These are phyloP conservation scores for Calonectria henricotiae DNA, from an alignment of 2,329 filamentous ascomycete genomes.

Conservation along the genomic window DNA sequence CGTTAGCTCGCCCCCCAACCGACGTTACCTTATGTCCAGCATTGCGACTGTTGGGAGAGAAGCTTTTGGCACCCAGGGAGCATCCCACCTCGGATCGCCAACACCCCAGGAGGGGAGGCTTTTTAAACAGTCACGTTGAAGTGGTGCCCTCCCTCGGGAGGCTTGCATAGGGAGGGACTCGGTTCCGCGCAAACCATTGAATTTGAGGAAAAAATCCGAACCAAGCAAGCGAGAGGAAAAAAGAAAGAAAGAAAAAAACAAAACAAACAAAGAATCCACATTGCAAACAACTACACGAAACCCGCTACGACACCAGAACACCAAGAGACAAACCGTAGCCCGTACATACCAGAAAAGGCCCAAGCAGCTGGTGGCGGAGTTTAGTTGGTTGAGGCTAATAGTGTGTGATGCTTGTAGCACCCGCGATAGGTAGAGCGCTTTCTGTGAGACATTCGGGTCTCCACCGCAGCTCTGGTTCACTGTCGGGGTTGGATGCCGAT, in stretches of 20 bases:
- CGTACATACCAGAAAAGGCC: constrained; percentile 5
- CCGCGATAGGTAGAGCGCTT: constrained; percentile 20
- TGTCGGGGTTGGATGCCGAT: constrained; percentile 29
- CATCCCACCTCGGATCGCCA: constrained; percentile 19
- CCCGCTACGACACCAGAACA: constrained; percentile 8
- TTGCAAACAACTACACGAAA: constrained; percentile 9
- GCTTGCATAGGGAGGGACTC: constrained; percentile 23
- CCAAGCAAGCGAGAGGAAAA: neutral
- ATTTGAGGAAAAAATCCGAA: constrained; percentile 7
- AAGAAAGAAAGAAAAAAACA: constrained; percentile 18
- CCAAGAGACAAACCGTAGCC: constrained; percentile 5
- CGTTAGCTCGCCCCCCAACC: constrained; percentile 13
- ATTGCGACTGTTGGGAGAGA: constrained; percentile 17
- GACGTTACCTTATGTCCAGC: constrained; percentile 22
- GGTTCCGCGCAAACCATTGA: constrained; percentile 25
- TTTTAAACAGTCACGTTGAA: constrained; percentile 9
- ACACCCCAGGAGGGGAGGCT: constrained; percentile 4
- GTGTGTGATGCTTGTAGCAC: constrained; percentile 32
- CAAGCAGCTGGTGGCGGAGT: constrained; percentile 26
- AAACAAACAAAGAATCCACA: constrained; percentile 8
- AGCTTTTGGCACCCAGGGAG: constrained; percentile 22
- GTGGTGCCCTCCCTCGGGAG: constrained; percentile 13
- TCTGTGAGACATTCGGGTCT: constrained; percentile 44
- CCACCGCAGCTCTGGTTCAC: constrained; percentile 37
- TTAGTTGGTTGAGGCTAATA: constrained; percentile 30